phyloP scores from a whole-genome alignment of 2,329 filamentous ascomycete species.

The Diplodia scrobiculata region DNA sequence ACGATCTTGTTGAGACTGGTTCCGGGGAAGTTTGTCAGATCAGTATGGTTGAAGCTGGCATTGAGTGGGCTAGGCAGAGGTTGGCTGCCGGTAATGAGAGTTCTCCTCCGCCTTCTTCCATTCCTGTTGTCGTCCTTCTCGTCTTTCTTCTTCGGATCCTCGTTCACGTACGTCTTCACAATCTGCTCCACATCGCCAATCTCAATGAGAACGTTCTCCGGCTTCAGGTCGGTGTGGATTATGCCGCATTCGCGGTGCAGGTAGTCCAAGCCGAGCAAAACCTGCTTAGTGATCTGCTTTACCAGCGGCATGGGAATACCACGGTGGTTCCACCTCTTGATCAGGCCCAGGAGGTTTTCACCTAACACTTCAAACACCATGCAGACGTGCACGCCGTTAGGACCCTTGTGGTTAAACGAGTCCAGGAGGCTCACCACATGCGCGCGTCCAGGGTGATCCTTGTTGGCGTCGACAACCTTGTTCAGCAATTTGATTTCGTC shows the following conservation, averaged over 20 bases:
- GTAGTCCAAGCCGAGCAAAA: conserved; percentile 91
- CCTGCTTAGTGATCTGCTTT: conserved; percentile 98
- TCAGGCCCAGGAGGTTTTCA: conserved; percentile 89
- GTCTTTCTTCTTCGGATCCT: conserved; percentile 64
- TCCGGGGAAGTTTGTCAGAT: conserved; percentile 63
- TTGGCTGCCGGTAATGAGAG: conserved; percentile 95
- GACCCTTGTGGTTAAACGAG: conserved; percentile 96
- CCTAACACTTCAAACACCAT: conserved; percentile 99
- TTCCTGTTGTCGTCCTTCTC: conserved; percentile 91
- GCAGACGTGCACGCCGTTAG: conserved; percentile 94
- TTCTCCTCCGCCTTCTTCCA: conserved; percentile 83
- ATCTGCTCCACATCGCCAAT: conserved; percentile 99
- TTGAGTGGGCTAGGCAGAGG: conserved; percentile 93
- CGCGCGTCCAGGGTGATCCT: conserved; percentile 86
- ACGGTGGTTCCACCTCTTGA: conserved; percentile 98
- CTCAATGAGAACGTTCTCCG: conserved; percentile 97
- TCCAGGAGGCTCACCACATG: conserved; percentile 96
- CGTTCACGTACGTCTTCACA: conserved; percentile 92
- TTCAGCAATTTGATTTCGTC: conserved; percentile 99
- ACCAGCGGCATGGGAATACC: conserved; percentile 95
- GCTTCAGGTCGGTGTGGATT: conserved; percentile 96
- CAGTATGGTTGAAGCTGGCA: conserved; percentile 79
- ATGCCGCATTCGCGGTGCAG: conserved; percentile 97
- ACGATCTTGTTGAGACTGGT: conserved; percentile 82
- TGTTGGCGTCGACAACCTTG: conserved; percentile 93